These are phyloP conservation scores for Lasiodiplodia sp. DNA, from an alignment of 2,329 filamentous ascomycete genomes.

Conservation along the genomic window DNA sequence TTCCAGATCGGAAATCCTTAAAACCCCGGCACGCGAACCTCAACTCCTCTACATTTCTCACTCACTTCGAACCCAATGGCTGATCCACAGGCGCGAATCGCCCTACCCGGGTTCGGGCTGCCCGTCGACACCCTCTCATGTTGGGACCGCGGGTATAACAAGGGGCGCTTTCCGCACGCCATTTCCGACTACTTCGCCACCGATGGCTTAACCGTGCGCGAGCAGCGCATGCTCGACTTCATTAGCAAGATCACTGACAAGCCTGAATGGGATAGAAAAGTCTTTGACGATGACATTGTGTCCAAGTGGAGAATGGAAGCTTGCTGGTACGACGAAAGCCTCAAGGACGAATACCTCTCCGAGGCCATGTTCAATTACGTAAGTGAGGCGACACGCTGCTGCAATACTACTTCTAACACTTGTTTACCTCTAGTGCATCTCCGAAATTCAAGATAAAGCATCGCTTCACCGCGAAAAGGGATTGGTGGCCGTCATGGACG, in stretches of 20 bases:
- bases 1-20: too few relatives aligned
- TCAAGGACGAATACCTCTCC: constrained; percentile 4
- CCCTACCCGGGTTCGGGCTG: constrained; percentile 43
- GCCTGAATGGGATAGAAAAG: constrained; percentile 49
- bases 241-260: constrained; percentile 53
- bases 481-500: constrained; percentile 56
- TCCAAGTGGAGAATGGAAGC: constrained; percentile 44
- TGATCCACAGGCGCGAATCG: neutral
- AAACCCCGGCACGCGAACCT: too few relatives aligned
- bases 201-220: constrained; percentile 42
- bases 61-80: neutral
- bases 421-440: constrained; percentile 38
- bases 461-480: constrained; percentile 51
- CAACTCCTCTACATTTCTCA: too few relatives aligned
- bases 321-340: neutral
- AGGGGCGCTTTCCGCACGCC: constrained; percentile 43
- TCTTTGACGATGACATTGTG: constrained; percentile 43
- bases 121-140: constrained; percentile 40
- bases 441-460: constrained; percentile 61
- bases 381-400: neutral
- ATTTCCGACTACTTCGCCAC: constrained; percentile 37
- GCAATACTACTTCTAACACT: neutral
- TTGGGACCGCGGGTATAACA: constrained; percentile 21
- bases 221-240: constrained; percentile 48
- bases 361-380: constrained; percentile 18